Evolutionary conservation across 306 rosid genomes (phyloP).

Genomic region (Gastrolobium villosum): DNA sequence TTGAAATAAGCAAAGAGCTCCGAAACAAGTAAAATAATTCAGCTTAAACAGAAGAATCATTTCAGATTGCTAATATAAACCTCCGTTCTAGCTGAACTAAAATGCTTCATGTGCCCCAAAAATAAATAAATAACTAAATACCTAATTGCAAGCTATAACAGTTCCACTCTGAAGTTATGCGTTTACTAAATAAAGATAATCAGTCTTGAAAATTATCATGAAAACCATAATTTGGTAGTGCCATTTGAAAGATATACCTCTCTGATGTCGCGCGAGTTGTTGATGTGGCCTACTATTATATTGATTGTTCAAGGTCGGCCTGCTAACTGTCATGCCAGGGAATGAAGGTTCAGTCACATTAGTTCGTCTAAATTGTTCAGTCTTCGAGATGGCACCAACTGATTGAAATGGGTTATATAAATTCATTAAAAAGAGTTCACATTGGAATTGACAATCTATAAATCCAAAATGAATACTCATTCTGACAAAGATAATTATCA

Average conservation of each 20-base stretch:
- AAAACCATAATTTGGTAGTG: conserved; percentile 19
- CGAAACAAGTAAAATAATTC: background rate
- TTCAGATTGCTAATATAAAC: background rate
- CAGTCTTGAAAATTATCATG: background rate
- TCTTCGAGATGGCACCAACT: conserved; percentile 64
- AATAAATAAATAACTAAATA: background rate
- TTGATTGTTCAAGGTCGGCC: conserved; percentile 67
- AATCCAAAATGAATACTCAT: background rate
- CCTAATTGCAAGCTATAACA: conserved; percentile 1
- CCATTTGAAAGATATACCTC: conserved; percentile 68
- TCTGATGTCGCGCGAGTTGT: conserved; percentile 81
- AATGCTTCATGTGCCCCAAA: background rate
- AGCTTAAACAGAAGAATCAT: background rate
- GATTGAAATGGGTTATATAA: conserved; percentile 55
- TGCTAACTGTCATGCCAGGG: conserved; percentile 61
- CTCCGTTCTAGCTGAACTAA: conserved; percentile 1
- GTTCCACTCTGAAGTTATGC: conserved; percentile 12
- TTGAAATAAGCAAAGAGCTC: conserved; percentile 16
- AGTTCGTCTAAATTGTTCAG: conserved; percentile 65
- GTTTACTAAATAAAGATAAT: background rate
- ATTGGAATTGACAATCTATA: conserved; percentile 1
- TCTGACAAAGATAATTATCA: conserved; percentile 3
- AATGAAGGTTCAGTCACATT: conserved; percentile 64
- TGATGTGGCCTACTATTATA: conserved; percentile 75
- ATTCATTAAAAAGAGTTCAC: conserved; percentile 4